phyloP scores from a whole-genome alignment of 768 basidiomycete species.

The Pleurotus pulmonarius region DNA sequence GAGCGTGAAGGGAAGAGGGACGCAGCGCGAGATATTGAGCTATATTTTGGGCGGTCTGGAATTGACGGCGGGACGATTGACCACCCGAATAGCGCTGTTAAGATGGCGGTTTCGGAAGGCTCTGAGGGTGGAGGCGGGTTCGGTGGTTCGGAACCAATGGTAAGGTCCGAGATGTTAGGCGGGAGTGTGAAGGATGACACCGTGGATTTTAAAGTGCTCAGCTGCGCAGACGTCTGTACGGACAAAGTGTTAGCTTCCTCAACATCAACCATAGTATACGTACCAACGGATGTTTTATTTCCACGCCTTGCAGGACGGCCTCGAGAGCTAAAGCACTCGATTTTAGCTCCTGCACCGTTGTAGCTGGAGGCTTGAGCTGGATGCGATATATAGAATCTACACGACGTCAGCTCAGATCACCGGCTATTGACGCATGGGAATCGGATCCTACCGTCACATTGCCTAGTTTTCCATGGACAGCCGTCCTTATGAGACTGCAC shows the following conservation, averaged over 20 bases:
- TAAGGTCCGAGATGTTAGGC: slow-evolving; percentile 8
- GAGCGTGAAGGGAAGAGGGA: slow-evolving; percentile 26
- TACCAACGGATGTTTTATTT: slow-evolving; percentile 74
- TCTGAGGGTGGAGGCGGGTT: slow-evolving; percentile 7
- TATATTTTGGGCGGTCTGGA: slow-evolving; percentile 22
- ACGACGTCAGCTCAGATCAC: not conserved
- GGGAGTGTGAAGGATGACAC: slow-evolving; percentile 32
- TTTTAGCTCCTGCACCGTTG: slow-evolving; percentile 60
- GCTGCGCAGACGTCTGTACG: slow-evolving; percentile 52
- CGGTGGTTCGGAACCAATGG: not conserved
- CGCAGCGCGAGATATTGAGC: slow-evolving; percentile 25
- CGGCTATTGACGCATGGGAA: too few species aligned
- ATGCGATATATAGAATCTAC: slow-evolving; percentile 71
- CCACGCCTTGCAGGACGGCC: slow-evolving; percentile 45
- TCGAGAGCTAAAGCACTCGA: slow-evolving; percentile 50
- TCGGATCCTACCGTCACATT: slow-evolving; percentile 65
- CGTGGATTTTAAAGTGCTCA: slow-evolving; percentile 46
- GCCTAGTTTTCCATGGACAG: slow-evolving; percentile 80
- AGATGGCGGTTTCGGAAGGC: slow-evolving; percentile 37
- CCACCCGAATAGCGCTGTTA: slow-evolving; percentile 52
- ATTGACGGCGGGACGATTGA: slow-evolving; percentile 31
- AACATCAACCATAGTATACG: too few species aligned
- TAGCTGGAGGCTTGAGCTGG: slow-evolving; percentile 62
- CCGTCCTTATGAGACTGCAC: slow-evolving; percentile 74
- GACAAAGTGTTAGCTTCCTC: too few species aligned